These are phyloP conservation scores for Austroboletus novae-zelandiae DNA, from an alignment of 1,284 basidiomycete genomes.

Conservation along the genomic window DNA sequence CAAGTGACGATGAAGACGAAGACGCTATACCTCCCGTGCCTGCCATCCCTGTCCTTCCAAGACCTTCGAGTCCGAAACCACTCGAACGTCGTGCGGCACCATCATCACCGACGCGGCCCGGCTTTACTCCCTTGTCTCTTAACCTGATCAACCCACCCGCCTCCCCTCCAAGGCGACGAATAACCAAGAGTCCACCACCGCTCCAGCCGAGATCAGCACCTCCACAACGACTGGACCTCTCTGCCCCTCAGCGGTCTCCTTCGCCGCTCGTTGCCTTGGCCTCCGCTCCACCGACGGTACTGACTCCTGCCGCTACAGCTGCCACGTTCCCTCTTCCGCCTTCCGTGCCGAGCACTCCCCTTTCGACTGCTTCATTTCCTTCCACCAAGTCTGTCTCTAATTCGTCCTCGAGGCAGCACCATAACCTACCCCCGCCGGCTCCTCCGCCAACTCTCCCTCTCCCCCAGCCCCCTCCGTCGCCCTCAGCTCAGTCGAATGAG, in stretches of 20 bases:
- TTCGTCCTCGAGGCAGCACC: constrained; percentile 27
- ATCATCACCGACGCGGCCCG: constrained; percentile 26
- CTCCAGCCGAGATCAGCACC: constrained; percentile 7
- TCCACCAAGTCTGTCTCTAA: constrained; percentile 7
- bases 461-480: constrained; percentile 26
- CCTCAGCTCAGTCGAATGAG: constrained; percentile 2
- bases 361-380: constrained; percentile 15
- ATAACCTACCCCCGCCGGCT: constrained; percentile 29
- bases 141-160: constrained; percentile 22
- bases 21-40: constrained; percentile 28
- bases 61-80: constrained; percentile 29
- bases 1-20: constrained; percentile 31
- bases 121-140: constrained; percentile 25
- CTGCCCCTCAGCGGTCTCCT: constrained; percentile 4
- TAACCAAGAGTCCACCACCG: constrained; percentile 28
- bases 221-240: constrained; percentile 11
- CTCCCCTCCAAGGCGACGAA: constrained; percentile 20
- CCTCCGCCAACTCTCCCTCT: constrained; percentile 32
- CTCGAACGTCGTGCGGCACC: constrained; percentile 25
- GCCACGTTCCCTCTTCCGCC: constrained; percentile 13
- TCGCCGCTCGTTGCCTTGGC: constrained; percentile 10
- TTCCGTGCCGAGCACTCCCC: constrained; percentile 23
- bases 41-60: constrained; percentile 25
- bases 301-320: constrained; percentile 8
- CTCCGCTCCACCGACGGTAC: constrained; percentile 1